Evolutionary conservation across 805 yeast genomes (phyloP), one percentile per base, ranked within the genome.

Genomic region (Suhomyces pyralidae): DNA sequence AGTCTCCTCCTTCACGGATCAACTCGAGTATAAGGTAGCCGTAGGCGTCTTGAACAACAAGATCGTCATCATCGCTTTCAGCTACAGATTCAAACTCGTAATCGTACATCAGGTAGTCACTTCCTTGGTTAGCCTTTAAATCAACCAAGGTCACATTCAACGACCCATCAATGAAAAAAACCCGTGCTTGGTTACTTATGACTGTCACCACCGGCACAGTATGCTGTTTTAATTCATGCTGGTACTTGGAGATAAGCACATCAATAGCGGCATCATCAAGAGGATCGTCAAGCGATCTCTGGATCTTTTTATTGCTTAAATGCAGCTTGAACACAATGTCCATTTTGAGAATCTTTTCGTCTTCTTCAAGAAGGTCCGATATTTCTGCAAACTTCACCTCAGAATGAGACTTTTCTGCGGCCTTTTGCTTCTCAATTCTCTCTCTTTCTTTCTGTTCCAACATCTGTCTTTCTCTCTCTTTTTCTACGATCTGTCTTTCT

Each of bases 41-140:
- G 51, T 74, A 78, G 22, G 74, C 74, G 6, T 74, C 74, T 17
- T 68, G 71, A 52, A 83, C 59, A 14, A 53, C 45, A 6, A 24
- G 51, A 5, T 40, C 66, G 7, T 61, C 64, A 10, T 54, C 58
- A 28, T 60, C 67, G 42, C 24, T 19, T 8, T 38, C 42, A 17
- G 20, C 42, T 3, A 55, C 60, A 3, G 59, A 55, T 42, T 65
- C 85, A 66, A 88, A 87, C 64, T 87, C 93, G 66, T 85, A 86
- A 66, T 87, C 93, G 64, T 87, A 88, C 85, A 88, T 83, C 61
- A 88, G 88, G 51, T 87, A 82, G 57, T 59, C 76, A n/a, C 61
- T 61, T 1, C 76, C 76, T 46, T 66, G 65, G 46, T 75, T 74
- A 22, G 78, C 75, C 38, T 73, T 71, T 55, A 75, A 64, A 54